Evolutionary conservation across 164 flowering plant species (phyloP).

Genomic region (Macadamia tetraphylla): DNA sequence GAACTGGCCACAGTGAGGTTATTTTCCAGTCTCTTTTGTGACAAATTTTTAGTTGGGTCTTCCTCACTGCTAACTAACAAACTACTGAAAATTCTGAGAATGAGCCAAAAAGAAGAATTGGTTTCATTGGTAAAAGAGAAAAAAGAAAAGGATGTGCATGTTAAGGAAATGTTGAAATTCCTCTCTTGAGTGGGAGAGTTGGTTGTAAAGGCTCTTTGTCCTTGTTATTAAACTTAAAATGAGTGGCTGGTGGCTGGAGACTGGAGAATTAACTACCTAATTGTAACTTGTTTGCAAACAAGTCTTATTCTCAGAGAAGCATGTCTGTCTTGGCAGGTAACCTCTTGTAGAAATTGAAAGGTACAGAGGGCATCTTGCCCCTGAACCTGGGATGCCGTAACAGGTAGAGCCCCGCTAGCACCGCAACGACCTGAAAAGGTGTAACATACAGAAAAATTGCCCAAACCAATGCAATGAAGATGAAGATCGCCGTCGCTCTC

Average conservation of each 20-base stretch:
- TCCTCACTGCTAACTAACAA: background rate
- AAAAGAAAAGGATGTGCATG: background rate
- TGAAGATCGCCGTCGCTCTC: conserved; percentile 66
- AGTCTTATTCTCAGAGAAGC: conserved; percentile 37
- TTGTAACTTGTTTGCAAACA: background rate
- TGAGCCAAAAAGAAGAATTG: background rate
- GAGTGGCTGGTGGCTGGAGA: background rate
- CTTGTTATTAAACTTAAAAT: background rate
- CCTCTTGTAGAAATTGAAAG: conserved; percentile 74
- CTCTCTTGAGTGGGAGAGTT: background rate
- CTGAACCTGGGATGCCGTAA: conserved; percentile 83
- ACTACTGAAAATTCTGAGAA: background rate
- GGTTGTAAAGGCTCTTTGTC: background rate
- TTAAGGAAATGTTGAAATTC: conserved; percentile 2
- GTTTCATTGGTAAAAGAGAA: background rate
- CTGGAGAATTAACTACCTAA: background rate
- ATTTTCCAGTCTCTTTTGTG: too few relatives aligned
- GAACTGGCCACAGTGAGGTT: too few relatives aligned
- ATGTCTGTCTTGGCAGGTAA: conserved; percentile 70
- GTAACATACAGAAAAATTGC: conserved; percentile 65
- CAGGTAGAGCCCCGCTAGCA: conserved; percentile 52
- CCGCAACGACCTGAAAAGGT: conserved; percentile 64
- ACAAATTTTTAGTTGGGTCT: too few relatives aligned
- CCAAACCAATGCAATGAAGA: conserved; percentile 47
- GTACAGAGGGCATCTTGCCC: conserved; percentile 68